phyloP scores from a whole-genome alignment of 176 grass and related monocot genomes.

The Carex cristatella region DNA sequence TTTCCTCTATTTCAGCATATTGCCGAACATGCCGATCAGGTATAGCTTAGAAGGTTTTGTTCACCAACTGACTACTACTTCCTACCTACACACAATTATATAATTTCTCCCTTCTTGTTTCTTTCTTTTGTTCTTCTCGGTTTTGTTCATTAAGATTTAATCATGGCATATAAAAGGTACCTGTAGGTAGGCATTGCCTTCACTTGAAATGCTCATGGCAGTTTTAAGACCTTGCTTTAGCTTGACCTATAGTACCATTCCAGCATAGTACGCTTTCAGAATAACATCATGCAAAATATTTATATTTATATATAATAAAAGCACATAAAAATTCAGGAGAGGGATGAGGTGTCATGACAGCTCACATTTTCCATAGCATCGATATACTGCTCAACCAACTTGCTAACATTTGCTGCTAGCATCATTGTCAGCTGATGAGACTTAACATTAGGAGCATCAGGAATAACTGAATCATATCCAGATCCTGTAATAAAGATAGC shows the following conservation, averaged over 20 bases:
- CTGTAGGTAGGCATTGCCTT: conserved; percentile 89
- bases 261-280: not conserved
- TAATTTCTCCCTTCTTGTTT: not conserved
- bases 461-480: conserved; percentile 68
- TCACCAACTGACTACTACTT: not conserved
- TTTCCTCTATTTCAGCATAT: too few species aligned
- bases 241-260: conserved; percentile 54
- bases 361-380: conserved; percentile 88
- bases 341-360: not conserved
- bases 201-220: conserved; percentile 83
- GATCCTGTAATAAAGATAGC: conserved; percentile 41
- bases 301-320: conserved; percentile 7
- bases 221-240: conserved; percentile 84
- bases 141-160: not conserved
- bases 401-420: conserved; percentile 57
- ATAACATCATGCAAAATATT: conserved; percentile 13
- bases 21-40: not conserved
- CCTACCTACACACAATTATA: not conserved
- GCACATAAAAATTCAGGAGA: conserved; percentile 17
- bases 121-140: not conserved
- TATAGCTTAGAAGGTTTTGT: not conserved
- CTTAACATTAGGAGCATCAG: conserved; percentile 47
- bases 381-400: conserved; percentile 84
- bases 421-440: conserved; percentile 48
- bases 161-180: conserved; percentile 32